Conservation (phyloP, 805 yeast genomes). For the Pichia insulana region DNA sequence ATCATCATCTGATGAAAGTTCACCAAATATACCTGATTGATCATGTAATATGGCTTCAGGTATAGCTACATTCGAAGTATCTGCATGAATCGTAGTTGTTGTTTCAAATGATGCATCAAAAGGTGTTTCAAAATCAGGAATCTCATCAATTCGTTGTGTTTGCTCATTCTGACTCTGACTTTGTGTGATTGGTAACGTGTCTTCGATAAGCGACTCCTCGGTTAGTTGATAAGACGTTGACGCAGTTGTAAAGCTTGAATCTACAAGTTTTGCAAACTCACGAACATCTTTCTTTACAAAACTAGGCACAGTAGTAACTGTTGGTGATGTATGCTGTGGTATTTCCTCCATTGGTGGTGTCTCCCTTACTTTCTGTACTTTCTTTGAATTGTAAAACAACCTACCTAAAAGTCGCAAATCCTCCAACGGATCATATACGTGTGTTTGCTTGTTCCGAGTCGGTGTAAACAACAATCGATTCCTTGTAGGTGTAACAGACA, state of each 20-base stretch:
- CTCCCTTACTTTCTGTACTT: background rate
- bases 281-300: constrained; percentile 7
- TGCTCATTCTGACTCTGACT: constrained; percentile 6
- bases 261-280: constrained; percentile 1
- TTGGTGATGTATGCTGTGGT: background rate
- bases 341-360: background rate
- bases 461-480: constrained; percentile 23
- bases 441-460: constrained; percentile 16
- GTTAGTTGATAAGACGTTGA: background rate
- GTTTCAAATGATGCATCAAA: constrained; percentile 4
- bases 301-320: constrained; percentile 2
- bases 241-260: constrained; percentile 1
- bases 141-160: too few species aligned
- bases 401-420: constrained; percentile 26
- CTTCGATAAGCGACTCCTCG: constrained; percentile 1
- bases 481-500: constrained; percentile 25
- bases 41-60: constrained; percentile 28
- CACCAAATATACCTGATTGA: constrained; percentile 8
- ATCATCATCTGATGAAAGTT: constrained; percentile 1
- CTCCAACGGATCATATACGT: constrained; percentile 25
- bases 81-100: constrained; percentile 7
- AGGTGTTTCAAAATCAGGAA: background rate
- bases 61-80: constrained; percentile 27
- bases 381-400: constrained; percentile 13
- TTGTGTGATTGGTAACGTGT: constrained; percentile 9